Evolutionary conservation across 2,329 filamentous ascomycete genomes (phyloP), one percentile per base, ranked within the genome.

Genomic region (Xylariomycetidae sp.): DNA sequence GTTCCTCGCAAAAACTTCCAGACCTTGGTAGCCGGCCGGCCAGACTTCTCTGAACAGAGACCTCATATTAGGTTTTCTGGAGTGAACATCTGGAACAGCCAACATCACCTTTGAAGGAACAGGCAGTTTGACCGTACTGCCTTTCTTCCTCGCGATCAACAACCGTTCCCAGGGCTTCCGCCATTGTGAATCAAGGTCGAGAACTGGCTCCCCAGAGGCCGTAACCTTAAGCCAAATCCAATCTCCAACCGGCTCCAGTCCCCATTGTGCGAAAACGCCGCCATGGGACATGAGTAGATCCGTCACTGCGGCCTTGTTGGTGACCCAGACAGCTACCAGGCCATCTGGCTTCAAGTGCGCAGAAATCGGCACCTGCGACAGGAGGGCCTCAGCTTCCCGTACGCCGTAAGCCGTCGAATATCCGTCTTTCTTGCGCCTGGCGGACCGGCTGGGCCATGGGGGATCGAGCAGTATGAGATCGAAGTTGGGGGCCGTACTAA

Each of bases 141-240:
- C 61, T 6, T 45, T 56, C 28, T 56, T 64, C 49, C 68, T 53
- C 53, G 67, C 83, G 29, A 90, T 61, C 10, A 90, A 58, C 16
- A 89, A 57, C 30, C 80, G 67, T 58, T 92, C 85, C 69, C 85
- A 90, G 0, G 85, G 84, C 58, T 81, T 87, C 43, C 83, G 70
- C 79, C 79, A 85, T 3, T 57, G 40, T 4, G 74, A 74, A 19
- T 79, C 69, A 2, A 85, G 35, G 19, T 69, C 57, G 38, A 72
- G 74, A 18, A 88, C 65, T 0, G 82, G 79, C 52, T 82, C 75
- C 0, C 85, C 85, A 0, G 55, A 44, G 0, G 57, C 56, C 0
- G 85, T 85, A 9, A 82, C 69, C 56, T 92, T 92, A 30, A 89
- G 56, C 85, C 85, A 92, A 2, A 78, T 68, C 84, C 85, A 90